Percentiles rank a stretch among this genome's conserved stretches.
Evolutionary conservation across 805 yeast genomes (phyloP).

Genomic region (Teunomyces gatunensis): DNA sequence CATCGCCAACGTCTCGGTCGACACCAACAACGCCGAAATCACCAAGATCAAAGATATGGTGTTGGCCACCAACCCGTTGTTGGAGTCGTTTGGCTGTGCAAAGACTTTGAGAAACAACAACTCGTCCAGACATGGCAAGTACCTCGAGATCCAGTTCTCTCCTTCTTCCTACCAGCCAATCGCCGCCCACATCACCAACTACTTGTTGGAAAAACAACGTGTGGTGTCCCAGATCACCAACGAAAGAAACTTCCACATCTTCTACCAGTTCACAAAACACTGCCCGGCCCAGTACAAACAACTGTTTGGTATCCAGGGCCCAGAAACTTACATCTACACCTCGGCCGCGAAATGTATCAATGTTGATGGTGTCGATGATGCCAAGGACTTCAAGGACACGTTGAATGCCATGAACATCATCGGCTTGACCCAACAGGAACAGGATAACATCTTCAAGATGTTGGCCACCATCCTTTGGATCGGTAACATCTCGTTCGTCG

Average conservation of each 20-base stretch:
- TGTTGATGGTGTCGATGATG: conserved; percentile 85
- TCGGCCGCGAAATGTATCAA: conserved; percentile 80
- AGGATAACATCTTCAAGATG: conserved; percentile 84
- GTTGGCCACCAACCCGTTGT: conserved; percentile 89
- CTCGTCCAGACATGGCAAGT: conserved; percentile 90
- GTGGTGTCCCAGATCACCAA: conserved; percentile 92
- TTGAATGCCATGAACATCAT: conserved; percentile 82
- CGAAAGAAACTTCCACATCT: conserved; percentile 96
- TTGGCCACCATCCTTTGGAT: conserved; percentile 89
- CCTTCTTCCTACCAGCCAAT: conserved; percentile 74
- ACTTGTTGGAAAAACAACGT: conserved; percentile 89
- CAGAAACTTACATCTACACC: conserved; percentile 90
- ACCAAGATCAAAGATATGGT: conserved; percentile 95
- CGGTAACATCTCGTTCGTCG: conserved; percentile 84
- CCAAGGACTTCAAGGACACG: conserved; percentile 75
- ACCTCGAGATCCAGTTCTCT: conserved; percentile 87
- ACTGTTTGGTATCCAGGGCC: conserved; percentile 84
- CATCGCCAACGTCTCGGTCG: conserved; percentile 83
- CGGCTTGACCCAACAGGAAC: conserved; percentile 79
- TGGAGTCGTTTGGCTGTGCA: conserved; percentile 93
- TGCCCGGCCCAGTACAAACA: conserved; percentile 84
- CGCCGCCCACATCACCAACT: conserved; percentile 94
- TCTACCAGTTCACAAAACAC: conserved; percentile 91
- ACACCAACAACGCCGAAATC: conserved; percentile 59
- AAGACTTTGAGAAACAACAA: conserved; percentile 86